Evolutionary conservation across 805 yeast genomes (phyloP).

Genomic region (Hanseniaspora jakobsenii): DNA sequence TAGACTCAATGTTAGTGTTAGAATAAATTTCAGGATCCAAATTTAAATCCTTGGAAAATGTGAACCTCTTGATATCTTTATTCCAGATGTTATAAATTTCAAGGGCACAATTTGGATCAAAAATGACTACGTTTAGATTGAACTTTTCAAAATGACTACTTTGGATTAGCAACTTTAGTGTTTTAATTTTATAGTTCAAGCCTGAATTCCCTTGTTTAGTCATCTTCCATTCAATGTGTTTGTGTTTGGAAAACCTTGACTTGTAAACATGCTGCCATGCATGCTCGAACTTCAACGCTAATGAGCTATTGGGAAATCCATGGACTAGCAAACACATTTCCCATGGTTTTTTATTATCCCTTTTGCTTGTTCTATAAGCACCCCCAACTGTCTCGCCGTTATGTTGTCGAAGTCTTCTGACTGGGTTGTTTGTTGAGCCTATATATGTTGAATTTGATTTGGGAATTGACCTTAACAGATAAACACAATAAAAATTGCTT

Average conservation of each 20-base stretch:
- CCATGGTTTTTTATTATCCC: conserved; percentile 65
- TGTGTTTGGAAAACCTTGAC: conserved; percentile 45
- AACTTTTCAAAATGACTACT: conserved; percentile 35
- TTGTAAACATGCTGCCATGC: conserved; percentile 67
- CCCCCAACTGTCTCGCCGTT: conserved; percentile 64
- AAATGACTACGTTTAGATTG: conserved; percentile 38
- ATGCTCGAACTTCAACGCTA: conserved; percentile 73
- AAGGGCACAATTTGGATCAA: conserved; percentile 24
- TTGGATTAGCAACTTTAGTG: conserved; percentile 34
- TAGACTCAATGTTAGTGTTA: neutral
- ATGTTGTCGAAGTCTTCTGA: conserved; percentile 58
- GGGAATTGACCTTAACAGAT: conserved; percentile 49
- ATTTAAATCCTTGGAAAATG: conserved; percentile 15
- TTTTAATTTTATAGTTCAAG: conserved; percentile 38
- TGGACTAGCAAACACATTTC: conserved; percentile 48
- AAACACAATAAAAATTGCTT: conserved; percentile 50
- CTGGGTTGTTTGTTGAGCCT: conserved; percentile 75
- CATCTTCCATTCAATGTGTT: conserved; percentile 17
- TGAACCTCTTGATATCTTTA: neutral
- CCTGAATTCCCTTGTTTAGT: conserved; percentile 31
- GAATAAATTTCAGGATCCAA: neutral
- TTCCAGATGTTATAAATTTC: conserved; percentile 1
- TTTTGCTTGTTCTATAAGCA: conserved; percentile 51
- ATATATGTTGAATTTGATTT: conserved; percentile 53
- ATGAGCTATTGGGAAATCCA: conserved; percentile 57